Evolutionary conservation across 2,329 filamentous ascomycete species (phyloP).

Genomic region (Neurospora sp.): DNA sequence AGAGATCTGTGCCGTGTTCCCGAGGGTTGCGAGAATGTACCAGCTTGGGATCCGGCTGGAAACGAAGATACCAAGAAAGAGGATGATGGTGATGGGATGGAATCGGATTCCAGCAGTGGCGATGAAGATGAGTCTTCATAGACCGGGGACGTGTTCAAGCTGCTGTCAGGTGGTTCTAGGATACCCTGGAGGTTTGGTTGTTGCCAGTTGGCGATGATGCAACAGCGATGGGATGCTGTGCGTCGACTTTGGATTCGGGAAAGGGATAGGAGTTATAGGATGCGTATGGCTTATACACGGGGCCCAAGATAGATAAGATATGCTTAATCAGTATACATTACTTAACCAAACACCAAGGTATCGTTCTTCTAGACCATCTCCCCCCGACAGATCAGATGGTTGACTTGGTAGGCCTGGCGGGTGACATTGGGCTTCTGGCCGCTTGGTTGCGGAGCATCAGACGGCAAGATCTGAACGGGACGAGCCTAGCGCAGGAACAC

Average conservation of each 20-base stretch:
- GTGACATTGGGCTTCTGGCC: not conserved
- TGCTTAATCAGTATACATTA: not conserved
- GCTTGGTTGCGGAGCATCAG: not conserved
- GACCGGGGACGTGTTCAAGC: not conserved
- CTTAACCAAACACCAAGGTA: not conserved
- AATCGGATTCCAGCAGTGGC: constrained; percentile 22
- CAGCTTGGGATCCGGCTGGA: constrained; percentile 26
- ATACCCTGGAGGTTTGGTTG: not conserved
- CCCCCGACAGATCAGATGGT: not conserved
- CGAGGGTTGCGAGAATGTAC: constrained; percentile 47
- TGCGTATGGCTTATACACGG: not conserved
- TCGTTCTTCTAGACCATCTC: not conserved
- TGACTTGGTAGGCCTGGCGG: not conserved
- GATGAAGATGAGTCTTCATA: constrained; percentile 12
- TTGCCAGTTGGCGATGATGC: not conserved
- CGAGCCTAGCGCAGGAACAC: not conserved
- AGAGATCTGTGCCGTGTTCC: constrained; percentile 53
- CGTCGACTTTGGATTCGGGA: not conserved
- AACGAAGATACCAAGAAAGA: constrained; percentile 1
- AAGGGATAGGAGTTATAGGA: not conserved
- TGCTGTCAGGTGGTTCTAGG: not conserved
- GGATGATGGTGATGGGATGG: constrained; percentile 10
- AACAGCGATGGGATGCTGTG: not conserved
- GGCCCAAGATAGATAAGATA: not conserved
- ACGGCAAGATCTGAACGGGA: not conserved